Conservation (phyloP, 2,329 filamentous ascomycete species). For the Hymenoscyphus salicellus region DNA sequence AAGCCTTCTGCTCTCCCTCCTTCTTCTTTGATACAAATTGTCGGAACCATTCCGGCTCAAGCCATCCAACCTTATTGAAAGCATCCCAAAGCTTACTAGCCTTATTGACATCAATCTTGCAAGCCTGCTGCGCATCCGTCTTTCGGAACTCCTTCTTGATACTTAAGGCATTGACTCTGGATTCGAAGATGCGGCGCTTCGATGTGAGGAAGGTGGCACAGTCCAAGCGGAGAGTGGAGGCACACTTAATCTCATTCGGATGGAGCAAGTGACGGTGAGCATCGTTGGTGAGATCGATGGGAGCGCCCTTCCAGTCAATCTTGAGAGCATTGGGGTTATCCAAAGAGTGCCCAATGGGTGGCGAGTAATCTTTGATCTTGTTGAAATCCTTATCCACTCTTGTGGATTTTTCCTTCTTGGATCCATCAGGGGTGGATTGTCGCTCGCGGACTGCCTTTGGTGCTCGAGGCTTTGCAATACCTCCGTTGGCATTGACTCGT, state of each 20-base stretch:
- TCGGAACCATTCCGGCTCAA: constrained; percentile 38
- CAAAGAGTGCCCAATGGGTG: constrained; percentile 64
- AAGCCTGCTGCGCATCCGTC: constrained; percentile 93
- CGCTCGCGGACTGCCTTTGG: constrained; percentile 17
- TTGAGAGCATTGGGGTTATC: constrained; percentile 69
- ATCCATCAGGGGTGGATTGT: constrained; percentile 35
- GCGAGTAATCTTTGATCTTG: constrained; percentile 68
- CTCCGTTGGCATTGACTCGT: constrained; percentile 8
- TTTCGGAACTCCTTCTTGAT: constrained; percentile 85
- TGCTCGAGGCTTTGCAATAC: constrained; percentile 11
- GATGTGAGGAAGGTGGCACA: constrained; percentile 87
- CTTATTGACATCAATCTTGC: constrained; percentile 98
- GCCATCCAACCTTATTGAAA: constrained; percentile 84
- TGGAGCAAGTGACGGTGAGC: constrained; percentile 69
- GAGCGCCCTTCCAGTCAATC: constrained; percentile 81
- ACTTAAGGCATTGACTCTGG: constrained; percentile 63
- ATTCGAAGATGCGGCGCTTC: constrained; percentile 87
- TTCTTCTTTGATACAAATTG: neutral
- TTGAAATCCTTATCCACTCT: constrained; percentile 81
- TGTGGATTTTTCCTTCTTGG: constrained; percentile 50
- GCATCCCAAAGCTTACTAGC: constrained; percentile 88
- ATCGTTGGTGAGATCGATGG: constrained; percentile 72
- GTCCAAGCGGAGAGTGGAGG: constrained; percentile 75
- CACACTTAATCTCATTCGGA: constrained; percentile 72
- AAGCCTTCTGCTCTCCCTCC: too few species aligned